Evolutionary conservation across 2,329 filamentous ascomycete species (phyloP).

Genomic region (Incumbomyces delicatus): DNA sequence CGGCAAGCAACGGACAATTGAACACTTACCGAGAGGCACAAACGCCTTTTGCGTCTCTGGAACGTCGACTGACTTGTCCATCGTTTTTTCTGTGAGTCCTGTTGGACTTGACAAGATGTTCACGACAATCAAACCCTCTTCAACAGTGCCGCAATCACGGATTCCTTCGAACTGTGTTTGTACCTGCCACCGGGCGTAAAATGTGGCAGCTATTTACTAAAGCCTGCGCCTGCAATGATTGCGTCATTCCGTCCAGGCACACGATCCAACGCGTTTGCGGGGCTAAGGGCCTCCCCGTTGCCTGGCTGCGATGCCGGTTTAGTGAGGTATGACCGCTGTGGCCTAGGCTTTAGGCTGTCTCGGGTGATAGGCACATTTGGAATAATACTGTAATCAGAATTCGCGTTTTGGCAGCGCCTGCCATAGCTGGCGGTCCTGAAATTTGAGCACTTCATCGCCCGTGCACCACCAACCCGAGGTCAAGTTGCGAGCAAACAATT

Average conservation of each 20-base stretch:
- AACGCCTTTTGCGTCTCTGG: conserved; percentile 37
- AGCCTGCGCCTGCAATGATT: background rate
- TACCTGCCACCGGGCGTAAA: too few relatives aligned
- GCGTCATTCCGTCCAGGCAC: background rate
- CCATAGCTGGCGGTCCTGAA: conserved; percentile 32
- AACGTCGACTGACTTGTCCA: conserved; percentile 24
- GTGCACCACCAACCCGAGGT: conserved; percentile 53
- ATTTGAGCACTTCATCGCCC: conserved; percentile 54
- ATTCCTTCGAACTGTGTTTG: too few relatives aligned
- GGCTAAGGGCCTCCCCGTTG: too few relatives aligned
- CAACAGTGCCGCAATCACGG: too few relatives aligned
- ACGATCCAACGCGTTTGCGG: background rate
- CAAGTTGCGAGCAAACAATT: conserved; percentile 51
- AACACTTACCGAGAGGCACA: conserved; percentile 35
- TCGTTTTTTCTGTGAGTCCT: background rate
- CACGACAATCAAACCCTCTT: background rate
- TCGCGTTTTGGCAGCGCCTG: background rate
- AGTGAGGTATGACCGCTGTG: too few relatives aligned
- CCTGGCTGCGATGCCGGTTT: too few relatives aligned
- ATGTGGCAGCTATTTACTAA: too few relatives aligned
- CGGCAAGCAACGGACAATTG: background rate
- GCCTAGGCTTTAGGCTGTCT: too few relatives aligned
- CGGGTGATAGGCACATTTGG: too few relatives aligned
- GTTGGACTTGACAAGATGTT: background rate
- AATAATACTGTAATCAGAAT: background rate